These are phyloP conservation scores for Peronospora destructor DNA, from an alignment of 352 stramenopile genomes.

Conservation along the genomic window DNA sequence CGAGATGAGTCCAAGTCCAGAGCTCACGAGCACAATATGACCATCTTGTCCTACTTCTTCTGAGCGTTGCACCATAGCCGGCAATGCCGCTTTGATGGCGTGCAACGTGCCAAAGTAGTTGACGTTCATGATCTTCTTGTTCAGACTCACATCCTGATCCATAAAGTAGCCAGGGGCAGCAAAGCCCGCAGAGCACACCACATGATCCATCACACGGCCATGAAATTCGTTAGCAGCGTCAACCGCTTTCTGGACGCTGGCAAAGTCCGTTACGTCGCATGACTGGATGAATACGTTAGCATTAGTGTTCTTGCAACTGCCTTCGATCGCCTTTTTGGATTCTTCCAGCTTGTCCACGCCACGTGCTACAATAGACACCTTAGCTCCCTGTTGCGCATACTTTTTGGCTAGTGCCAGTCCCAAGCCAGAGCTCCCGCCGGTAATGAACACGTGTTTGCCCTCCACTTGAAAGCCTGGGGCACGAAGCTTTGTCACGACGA, in stretches of 20 bases:
- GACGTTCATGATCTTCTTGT: constrained; percentile 78
- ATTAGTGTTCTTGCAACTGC: constrained; percentile 25
- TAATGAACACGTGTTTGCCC: constrained; percentile 80
- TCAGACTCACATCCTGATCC: constrained; percentile 60
- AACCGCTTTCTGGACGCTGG: constrained; percentile 53
- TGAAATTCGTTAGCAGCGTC: constrained; percentile 64
- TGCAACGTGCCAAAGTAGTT: constrained; percentile 85
- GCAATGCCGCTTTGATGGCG: constrained; percentile 72
- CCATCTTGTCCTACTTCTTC: constrained; percentile 48
- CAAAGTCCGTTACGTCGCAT: constrained; percentile 63
- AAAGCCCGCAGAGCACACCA: constrained; percentile 64
- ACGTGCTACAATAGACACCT: constrained; percentile 69
- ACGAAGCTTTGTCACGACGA: constrained; percentile 50
- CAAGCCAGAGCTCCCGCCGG: constrained; percentile 60
- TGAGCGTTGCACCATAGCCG: constrained; percentile 65
- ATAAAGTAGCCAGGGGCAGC: constrained; percentile 66
- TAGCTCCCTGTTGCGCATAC: constrained; percentile 58
- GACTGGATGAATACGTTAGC: constrained; percentile 58
- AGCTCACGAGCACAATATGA: constrained; percentile 68
- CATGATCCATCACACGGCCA: constrained; percentile 52
- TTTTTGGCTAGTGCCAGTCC: constrained; percentile 63
- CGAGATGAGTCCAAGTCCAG: constrained; percentile 57
- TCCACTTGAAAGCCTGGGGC: constrained; percentile 66
- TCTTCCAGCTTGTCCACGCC: constrained; percentile 48
- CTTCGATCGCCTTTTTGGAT: constrained; percentile 57